Percentiles rank a stretch among this genome's conserved stretches.
These are phyloP conservation scores for Pinus taeda DNA, from an alignment of 75 land plant species.

Conservation along the genomic window DNA sequence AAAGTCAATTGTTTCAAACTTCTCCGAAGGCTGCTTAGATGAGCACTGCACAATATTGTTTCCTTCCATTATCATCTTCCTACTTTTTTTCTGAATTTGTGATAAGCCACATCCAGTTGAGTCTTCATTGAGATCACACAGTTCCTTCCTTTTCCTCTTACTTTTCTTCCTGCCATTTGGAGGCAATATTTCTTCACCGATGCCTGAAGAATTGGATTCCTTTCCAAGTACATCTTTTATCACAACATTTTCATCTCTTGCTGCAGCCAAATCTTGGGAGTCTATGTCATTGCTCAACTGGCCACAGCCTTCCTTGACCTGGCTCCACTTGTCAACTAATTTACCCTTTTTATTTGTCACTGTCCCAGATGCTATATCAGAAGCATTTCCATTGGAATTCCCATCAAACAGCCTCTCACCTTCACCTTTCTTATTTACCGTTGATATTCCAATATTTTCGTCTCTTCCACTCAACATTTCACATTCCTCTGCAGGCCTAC, in stretches of 20 bases:
- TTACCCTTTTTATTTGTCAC: background rate
- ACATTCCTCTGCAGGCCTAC: too few relatives aligned
- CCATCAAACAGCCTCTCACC: background rate
- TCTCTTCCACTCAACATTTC: background rate
- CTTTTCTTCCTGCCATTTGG: background rate
- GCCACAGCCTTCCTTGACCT: background rate
- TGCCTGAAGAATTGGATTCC: background rate
- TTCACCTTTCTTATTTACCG: background rate
- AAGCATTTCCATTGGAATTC: background rate
- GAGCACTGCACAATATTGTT: background rate
- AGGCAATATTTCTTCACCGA: background rate
- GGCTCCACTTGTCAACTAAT: background rate
- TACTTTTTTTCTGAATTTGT: background rate
- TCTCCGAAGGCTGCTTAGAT: background rate
- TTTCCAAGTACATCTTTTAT: background rate
- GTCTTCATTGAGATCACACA: background rate
- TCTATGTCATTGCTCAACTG: background rate
- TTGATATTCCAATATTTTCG: background rate
- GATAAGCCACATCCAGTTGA: background rate
- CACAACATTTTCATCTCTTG: background rate
- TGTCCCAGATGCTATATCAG: background rate
- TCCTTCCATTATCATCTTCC: background rate
- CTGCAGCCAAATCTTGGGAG: conserved; percentile 1
- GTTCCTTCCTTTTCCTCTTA: background rate
- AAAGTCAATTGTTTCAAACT: background rate